Evolutionary conservation across 1,284 basidiomycete genomes (phyloP), one percentile per base, ranked within the genome.

Genomic region (Cryptococcus jaspeensis): DNA sequence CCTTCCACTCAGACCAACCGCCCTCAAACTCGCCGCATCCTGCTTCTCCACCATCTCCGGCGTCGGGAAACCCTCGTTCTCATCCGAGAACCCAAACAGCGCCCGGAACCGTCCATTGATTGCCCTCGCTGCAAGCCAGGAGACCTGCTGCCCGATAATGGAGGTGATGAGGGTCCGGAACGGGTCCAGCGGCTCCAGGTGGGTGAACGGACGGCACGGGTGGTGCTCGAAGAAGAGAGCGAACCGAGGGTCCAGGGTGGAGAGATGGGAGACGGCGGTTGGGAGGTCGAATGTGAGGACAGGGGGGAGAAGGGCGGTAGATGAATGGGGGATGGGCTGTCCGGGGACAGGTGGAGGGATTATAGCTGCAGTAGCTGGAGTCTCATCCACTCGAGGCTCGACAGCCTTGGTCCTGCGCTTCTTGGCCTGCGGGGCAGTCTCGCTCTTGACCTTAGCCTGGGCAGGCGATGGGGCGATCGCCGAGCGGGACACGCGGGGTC

Each of bases 91-190:
- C 62, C 89, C 84, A 71, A 85, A 93, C 16, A 90, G 76, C 40
- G 87, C 82, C 42, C 85, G 81, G 72, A 97, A 96, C 56, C 83
- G 86, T 74, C 91, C 87, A n/a, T 83, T 85, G 52, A 96, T 92
- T 5, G 89, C 86, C 39, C 88, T 82, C 0, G 93, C 93, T 3
- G 92, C 92, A 35, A 88, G 77, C 90, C 90, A 94, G 0, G 89
- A 91, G 41, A 97, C 92, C 75, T 97, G 92, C 75, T 93, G 91
- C 0, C 87, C 89, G 77, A 90, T 76, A 58, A 91, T 89, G 36
- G 84, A 86, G 2, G 82, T 84, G 36, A 83, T 82, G 18, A 91
- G 80, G 1, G 86, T 84, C 46, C 84, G 84, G 63, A 67, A 70
- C 11, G 71, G 71, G 50, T 76, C 74, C 18, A 73, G 60, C 2